A percentile compares a stretch with the other conserved stretches of the same genome.
phyloP scores from a whole-genome alignment of 2,329 filamentous ascomycete genomes.

The Venturia effusa region DNA sequence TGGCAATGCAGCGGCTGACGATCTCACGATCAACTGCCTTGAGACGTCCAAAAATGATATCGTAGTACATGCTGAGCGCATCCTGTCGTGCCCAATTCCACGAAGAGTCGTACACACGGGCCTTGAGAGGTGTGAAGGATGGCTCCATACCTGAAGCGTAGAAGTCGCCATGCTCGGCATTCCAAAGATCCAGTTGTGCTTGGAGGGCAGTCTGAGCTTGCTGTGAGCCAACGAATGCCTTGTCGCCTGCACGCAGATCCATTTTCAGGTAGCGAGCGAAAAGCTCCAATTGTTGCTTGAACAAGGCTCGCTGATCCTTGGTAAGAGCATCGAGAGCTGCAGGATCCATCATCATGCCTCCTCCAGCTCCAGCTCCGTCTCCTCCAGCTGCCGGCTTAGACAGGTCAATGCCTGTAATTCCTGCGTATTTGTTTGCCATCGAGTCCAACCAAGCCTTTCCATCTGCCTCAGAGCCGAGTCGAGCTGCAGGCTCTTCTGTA shows the following conservation, averaged over 20 bases:
- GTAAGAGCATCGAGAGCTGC: conserved; percentile 93
- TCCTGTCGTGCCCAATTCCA: conserved; percentile 99
- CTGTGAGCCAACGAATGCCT: conserved; percentile 74
- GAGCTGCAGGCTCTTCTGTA: conserved; percentile 83
- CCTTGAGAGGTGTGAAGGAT: conserved; percentile 86
- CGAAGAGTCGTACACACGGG: conserved; percentile 90
- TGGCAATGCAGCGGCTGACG: conserved; percentile 94
- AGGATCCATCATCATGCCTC: conserved; percentile 99
- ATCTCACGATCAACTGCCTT: conserved; percentile 93
- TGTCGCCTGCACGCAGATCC: conserved; percentile 92
- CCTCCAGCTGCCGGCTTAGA: conserved; percentile 61
- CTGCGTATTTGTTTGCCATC: conserved; percentile 80
- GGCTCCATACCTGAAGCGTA: conserved; percentile 93
- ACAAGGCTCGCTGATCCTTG: conserved; percentile 88
- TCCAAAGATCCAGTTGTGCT: conserved; percentile 89
- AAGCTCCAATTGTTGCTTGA: conserved; percentile 96
- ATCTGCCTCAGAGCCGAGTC: conserved; percentile 80
- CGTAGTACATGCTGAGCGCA: conserved; percentile 96
- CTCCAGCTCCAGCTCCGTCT: conserved; percentile 59
- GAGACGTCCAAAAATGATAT: conserved; percentile 94
- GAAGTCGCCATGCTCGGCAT: conserved; percentile 88
- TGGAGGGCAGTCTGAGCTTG: conserved; percentile 82
- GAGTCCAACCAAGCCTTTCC: conserved; percentile 89
- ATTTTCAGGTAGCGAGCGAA: conserved; percentile 94
- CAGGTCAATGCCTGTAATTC: conserved; percentile 71